Base-by-base conservation (phyloP, 2,329 filamentous ascomycete genomes). In the Epichloe sibirici region DNA sequence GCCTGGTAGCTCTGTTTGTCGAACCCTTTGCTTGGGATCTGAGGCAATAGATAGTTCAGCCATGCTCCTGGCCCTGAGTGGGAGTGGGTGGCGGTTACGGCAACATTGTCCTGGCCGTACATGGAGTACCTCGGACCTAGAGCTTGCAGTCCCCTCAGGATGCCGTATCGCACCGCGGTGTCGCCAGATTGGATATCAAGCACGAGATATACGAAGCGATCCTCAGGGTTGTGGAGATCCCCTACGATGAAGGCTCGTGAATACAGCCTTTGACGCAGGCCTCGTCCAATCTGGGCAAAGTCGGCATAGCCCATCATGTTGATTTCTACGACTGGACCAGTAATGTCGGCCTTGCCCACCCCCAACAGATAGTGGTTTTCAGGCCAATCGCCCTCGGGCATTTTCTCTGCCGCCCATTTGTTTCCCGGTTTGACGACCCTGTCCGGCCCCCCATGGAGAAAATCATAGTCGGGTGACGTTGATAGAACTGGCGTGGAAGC, bases 281-380 rank as follows among this genome's bases (percentile, higher is more conserved):
- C 90, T 5, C 81, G 82, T 45, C 90, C 90, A n/a, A 86, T 69
- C 68, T 96, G 90, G 44, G 78, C 79, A 13, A 81, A 73, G 65
- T 88, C 82, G 31, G 90, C 89, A 70, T 95, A 95, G 56, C 90
- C 90, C 76, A 90, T 93, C 68, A 95, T 79, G 63, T 88, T 89
- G 68, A 95, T 82, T 68, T 95, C 89, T 31, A 91, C 89, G 5
- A 93, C 86, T 0, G 89, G 88, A 4, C 86, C 76, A 1, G 76
- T 79, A 57, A 79, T 76, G 58, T 79, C 76, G 15, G 70, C 76
- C 58, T 77, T 78, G 44, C 76, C 76, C 12, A 73, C 74, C 3
- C 76, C 76, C 17, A 79, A 56, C 3, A 79, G 65, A 54, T 77
- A 79, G n/a, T 58, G 57, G 34, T 55, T 51, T 12, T 55, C 38